These are phyloP conservation scores for Solanum hybrid DNA, from an alignment of 305 asterid genomes.

Conservation along the genomic window DNA sequence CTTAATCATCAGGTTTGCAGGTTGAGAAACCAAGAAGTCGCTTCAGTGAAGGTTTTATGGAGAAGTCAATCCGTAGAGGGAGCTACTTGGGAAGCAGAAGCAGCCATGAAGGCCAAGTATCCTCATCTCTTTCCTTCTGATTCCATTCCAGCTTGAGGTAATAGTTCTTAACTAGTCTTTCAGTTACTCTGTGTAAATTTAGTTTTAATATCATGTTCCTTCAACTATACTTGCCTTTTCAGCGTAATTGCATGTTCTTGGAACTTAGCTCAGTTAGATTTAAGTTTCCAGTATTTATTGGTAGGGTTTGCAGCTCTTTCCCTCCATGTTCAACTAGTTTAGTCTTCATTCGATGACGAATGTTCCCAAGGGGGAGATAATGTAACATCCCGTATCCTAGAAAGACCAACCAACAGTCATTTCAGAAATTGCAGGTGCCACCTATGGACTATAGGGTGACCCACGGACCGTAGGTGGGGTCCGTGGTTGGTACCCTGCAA, in stretches of 20 bases:
- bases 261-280: background rate
- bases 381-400: background rate
- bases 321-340: background rate
- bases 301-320: background rate
- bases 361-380: background rate
- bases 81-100: no score
- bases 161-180: background rate
- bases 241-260: background rate
- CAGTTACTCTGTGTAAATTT: background rate
- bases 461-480: background rate
- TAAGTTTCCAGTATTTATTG: background rate
- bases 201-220: background rate
- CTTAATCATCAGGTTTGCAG: background rate
- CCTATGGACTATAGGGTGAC: background rate
- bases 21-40: background rate
- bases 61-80: no score
- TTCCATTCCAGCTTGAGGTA: background rate
- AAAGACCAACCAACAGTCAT: background rate
- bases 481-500: background rate
- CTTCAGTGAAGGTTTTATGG: background rate
- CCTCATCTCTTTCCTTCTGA: background rate
- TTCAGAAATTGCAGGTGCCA: no score
- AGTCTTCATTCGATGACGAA: background rate
- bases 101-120: background rate
- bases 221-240: background rate